Conservation (phyloP, 164 flowering plant species). For the Vitis cinerea region DNA sequence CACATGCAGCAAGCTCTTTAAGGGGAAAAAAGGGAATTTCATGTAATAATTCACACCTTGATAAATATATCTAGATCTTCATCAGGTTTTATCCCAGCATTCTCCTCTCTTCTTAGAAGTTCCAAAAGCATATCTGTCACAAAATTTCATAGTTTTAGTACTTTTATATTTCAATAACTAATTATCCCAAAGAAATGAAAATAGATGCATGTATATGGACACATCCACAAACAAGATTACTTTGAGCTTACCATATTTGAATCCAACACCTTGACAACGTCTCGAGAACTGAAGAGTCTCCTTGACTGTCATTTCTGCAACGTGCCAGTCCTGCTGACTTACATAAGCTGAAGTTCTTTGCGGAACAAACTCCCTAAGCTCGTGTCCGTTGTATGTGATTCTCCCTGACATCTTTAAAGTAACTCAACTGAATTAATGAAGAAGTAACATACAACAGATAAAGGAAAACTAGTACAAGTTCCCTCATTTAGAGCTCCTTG, state of each 20-base stretch:
- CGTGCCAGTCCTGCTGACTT: slow-evolving; percentile 87
- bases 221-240: not conserved
- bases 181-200: not conserved
- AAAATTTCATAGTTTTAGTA: not conserved
- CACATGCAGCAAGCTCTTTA: not conserved
- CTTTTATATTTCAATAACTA: not conserved
- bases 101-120: slow-evolving; percentile 89
- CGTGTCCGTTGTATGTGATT: slow-evolving; percentile 80
- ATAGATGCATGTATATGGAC: not conserved
- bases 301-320: slow-evolving; percentile 94
- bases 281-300: slow-evolving; percentile 89
- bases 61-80: slow-evolving; percentile 97
- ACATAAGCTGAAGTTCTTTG: slow-evolving; percentile 88
- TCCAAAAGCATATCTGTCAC: slow-evolving; percentile 89
- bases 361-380: slow-evolving; percentile 73
- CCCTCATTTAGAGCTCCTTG: too few relatives aligned
- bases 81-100: slow-evolving; percentile 80
- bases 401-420: slow-evolving; percentile 68
- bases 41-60: slow-evolving; percentile 51
- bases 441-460: not conserved
- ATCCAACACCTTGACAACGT: slow-evolving; percentile 89
- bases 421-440: slow-evolving; percentile 8
- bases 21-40: not conserved
- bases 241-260: slow-evolving; percentile 62
- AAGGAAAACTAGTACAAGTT: too few relatives aligned